Evolutionary conservation across 2,329 filamentous ascomycete species (phyloP).

Genomic region (Colletotrichum spinosum): DNA sequence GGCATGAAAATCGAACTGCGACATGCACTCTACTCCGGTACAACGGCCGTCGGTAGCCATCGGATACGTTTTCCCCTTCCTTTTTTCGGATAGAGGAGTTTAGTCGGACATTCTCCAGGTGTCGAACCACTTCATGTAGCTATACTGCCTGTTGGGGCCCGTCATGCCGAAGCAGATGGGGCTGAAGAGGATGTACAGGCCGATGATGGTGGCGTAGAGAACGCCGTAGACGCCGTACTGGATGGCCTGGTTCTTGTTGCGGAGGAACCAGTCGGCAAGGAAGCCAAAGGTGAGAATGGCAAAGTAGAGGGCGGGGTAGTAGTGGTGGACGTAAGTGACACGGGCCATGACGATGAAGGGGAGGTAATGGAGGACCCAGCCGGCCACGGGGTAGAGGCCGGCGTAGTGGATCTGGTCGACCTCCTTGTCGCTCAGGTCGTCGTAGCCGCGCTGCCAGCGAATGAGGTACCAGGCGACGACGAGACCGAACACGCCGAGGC

Average conservation of each 20-base stretch:
- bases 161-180: slow-evolving; percentile 98
- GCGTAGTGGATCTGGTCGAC: slow-evolving; percentile 96
- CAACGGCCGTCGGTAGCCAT: slow-evolving; percentile 1
- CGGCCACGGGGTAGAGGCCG: slow-evolving; percentile 88
- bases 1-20: slow-evolving; percentile 4
- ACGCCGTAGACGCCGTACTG: slow-evolving; percentile 78
- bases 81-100: not conserved
- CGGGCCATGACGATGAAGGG: slow-evolving; percentile 98
- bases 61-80: not conserved
- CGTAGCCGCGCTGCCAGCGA: slow-evolving; percentile 95
- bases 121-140: slow-evolving; percentile 93
- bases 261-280: slow-evolving; percentile 84
- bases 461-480: slow-evolving; percentile 87
- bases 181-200: slow-evolving; percentile 89
- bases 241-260: slow-evolving; percentile 71
- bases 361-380: slow-evolving; percentile 96
- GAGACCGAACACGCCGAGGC: slow-evolving; percentile 78
- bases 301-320: slow-evolving; percentile 98
- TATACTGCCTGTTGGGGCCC: slow-evolving; percentile 84
- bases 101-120: slow-evolving; percentile 84
- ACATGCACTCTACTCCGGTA: slow-evolving; percentile 1
- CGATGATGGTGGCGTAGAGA: slow-evolving; percentile 80
- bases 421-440: slow-evolving; percentile 81
- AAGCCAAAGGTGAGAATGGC: slow-evolving; percentile 92
- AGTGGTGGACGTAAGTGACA: slow-evolving; percentile 99